phyloP scores from a whole-genome alignment of 2,329 filamentous ascomycete species.

The Xylaria digitata region DNA sequence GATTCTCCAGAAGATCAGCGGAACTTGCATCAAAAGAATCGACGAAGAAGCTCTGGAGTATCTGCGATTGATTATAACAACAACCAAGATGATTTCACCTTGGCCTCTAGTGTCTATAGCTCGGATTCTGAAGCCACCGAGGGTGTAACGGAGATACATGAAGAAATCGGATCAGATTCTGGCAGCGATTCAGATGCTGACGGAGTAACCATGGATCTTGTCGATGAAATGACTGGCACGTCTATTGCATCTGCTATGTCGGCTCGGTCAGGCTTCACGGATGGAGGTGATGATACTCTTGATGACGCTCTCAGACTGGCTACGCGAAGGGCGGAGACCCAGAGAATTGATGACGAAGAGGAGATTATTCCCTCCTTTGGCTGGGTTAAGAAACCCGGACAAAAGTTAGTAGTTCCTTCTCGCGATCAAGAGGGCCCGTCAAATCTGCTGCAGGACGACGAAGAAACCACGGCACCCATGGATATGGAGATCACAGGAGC shows the following conservation, averaged over 20 bases:
- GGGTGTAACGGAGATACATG: conserved; percentile 64
- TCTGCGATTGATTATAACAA: conserved; percentile 73
- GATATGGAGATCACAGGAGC: conserved; percentile 68
- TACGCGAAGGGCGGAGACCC: conserved; percentile 78
- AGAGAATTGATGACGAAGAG: conserved; percentile 72
- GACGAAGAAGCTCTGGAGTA: conserved; percentile 74
- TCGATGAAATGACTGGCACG: conserved; percentile 79
- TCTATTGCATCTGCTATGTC: conserved; percentile 72
- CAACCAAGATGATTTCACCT: conserved; percentile 72
- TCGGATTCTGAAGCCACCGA: conserved; percentile 70
- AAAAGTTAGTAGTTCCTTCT: conserved; percentile 45
- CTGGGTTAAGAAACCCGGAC: conserved; percentile 71
- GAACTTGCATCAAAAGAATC: conserved; percentile 70
- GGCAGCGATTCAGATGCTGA: conserved; percentile 72
- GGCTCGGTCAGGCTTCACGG: conserved; percentile 62
- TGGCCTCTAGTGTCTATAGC: conserved; percentile 84
- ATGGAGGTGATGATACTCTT: conserved; percentile 76
- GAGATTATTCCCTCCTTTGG: conserved; percentile 82
- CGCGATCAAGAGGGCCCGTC: conserved; percentile 60
- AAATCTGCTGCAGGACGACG: conserved; percentile 38
- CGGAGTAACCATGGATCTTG: conserved; percentile 80
- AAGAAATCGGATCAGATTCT: conserved; percentile 58
- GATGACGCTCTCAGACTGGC: conserved; percentile 84
- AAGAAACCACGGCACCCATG: conserved; percentile 58
- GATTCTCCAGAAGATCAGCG: conserved; percentile 74